Base-by-base conservation (phyloP, 148 eudicot genomes). In the Camellia japonica region DNA sequence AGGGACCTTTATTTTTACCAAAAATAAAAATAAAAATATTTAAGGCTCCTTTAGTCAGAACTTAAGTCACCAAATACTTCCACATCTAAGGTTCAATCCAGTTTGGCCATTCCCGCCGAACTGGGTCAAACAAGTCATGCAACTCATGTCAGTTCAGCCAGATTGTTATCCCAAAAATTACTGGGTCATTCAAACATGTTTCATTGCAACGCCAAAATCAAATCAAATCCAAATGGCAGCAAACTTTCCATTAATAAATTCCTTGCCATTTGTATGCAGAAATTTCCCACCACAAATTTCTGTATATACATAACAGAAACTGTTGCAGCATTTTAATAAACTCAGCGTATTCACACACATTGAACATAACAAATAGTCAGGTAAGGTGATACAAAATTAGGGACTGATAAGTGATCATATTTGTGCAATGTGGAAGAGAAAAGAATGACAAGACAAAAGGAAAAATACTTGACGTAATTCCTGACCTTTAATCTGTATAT, bases 401-500 rank as follows among this genome's bases (percentile, higher is more conserved):
- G 51, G 47, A 52, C 71, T 9, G 38, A 30, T 30, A 46, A 62
- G 42, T 46, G 52, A 43, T 7, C 62, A 76, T 63, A 30, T 7
- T 9, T 9, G 20, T 42, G 59, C 19, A 11, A 16, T 30, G 47
- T 2, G 51, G 16, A 55, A 9, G 30, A 72, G 60, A 42, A 42
- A 54, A 23, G 0, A 12, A 65, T 6, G 0, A 47, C 15, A 52
- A 4, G 3, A 49, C 59, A 64, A 68, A 59, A 59, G 7, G 16
- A 74, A 41, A 42, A 59, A 46, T 20, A 23, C 47, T 63, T 43
- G 13, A 42, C 64, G 23, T 51, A 30, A 51, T 30, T 71, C 49
- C 86, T 78, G 65, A 92, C 99, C 97, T 93, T 95, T 66, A 83
- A 75, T 58, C 61, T 84, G 84, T 95, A 95, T 82, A 95, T 95